Base-by-base conservation (phyloP, 345 rosid genomes). In the Raphanus raphanistrum region DNA sequence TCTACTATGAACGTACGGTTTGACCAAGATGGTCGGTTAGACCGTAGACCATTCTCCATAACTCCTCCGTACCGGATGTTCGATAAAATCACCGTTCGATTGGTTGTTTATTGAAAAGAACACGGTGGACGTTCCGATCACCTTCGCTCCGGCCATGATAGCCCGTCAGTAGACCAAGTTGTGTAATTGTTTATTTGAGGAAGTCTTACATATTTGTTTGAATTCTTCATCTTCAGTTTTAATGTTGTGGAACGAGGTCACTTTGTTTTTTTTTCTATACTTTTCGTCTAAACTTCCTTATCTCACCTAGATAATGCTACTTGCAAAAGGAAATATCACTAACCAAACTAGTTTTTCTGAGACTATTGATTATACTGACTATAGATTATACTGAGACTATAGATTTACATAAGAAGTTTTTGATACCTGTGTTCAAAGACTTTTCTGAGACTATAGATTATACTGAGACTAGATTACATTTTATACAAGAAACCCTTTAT, bases 1-100 rank as follows among this genome's bases (percentile, higher is more conserved):
- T 32, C 28, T 50, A 69, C 70, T 82, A 83, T 54, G 88, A 89
- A 50, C 87, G 87, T 38, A 38, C 43, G 73, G 76, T 84, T 87
- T 63, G 86, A 84, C 71, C 74, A 64, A 64, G 84, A 81, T 29
- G 76, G 74, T 3, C 83, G 79, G 75, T 73, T 79, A 0, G 86
- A 76, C 55, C 85, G 77, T 25, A 67, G 79, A 78, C 86, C 84
- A 50, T 79, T 82, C 55, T 66, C 82, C 0, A 55, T 69, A 65
- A 77, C 86, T 29, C 88, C 88, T 0, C 87, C 90, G 13, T 84
- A 84, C 73, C 73, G 85, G 58, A n/a, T 80, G 88, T 6, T 84
- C 83, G 43, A 54, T 77, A 16, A 82, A 38, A 80, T 82, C 84
- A n/a, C 82, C 87, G 54, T 71, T 81, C 0, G 88, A 83, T 70